These are phyloP conservation scores for Carex scoparia DNA, from an alignment of 176 grass and related monocot genomes.

Conservation along the genomic window DNA sequence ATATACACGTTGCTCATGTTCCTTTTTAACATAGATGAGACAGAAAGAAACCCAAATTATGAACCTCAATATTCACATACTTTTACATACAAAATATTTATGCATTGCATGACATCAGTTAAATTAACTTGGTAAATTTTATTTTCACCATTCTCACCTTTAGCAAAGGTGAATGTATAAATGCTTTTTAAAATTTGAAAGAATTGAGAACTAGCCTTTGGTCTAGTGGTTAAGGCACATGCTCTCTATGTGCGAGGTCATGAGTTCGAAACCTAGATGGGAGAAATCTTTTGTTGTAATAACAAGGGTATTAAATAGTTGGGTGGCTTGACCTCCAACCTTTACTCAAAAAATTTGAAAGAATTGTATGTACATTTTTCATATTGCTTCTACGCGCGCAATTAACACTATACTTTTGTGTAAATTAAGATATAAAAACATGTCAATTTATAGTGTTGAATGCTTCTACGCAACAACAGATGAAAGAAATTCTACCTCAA, in stretches of 20 bases:
- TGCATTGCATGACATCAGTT: background rate
- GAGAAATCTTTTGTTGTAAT: no score
- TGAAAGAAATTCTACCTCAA: conserved; percentile 5
- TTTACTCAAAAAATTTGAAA: background rate
- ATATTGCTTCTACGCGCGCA: background rate
- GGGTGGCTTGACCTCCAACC: no score
- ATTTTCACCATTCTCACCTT: background rate
- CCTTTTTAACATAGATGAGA: background rate
- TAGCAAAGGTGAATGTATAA: background rate
- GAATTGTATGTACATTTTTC: background rate
- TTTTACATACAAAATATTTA: background rate
- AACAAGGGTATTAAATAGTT: no score
- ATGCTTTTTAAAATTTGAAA: background rate
- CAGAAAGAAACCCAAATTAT: background rate
- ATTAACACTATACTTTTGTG: background rate
- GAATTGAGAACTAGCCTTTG: no score
- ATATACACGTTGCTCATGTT: conserved; percentile 12
- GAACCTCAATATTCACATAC: background rate
- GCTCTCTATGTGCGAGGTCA: no score
- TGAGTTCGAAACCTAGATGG: no score
- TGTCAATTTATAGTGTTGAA: background rate
- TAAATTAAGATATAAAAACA: background rate
- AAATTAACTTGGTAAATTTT: background rate
- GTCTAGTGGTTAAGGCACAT: no score
- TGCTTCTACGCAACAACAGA: background rate